phyloP scores from a whole-genome alignment of 345 rosid species.

The Euphorbia pulcherrima region DNA sequence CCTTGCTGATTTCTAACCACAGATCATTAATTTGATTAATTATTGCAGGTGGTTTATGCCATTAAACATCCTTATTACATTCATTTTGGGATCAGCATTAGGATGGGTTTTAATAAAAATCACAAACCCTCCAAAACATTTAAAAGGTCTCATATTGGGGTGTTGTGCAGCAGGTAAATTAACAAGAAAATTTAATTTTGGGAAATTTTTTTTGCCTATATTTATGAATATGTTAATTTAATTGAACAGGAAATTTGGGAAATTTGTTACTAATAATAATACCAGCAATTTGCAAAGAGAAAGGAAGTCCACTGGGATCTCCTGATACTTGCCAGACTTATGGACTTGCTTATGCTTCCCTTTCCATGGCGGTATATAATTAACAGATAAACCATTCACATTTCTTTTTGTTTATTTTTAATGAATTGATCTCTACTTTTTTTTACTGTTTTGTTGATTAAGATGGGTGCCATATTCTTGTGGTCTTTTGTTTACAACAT shows the following conservation, averaged over 20 bases:
- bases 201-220: too few species aligned
- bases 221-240: too few species aligned
- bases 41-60: constrained; percentile 49
- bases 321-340: constrained; percentile 21
- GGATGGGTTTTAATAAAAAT: constrained; percentile 41
- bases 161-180: constrained; percentile 48
- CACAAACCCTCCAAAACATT: constrained; percentile 33
- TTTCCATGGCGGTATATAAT: constrained; percentile 53
- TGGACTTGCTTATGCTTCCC: constrained; percentile 39
- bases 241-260: constrained; percentile 36
- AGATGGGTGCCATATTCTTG: constrained; percentile 37
- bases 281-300: constrained; percentile 41
- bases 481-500: constrained; percentile 42
- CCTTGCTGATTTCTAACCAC: too few species aligned
- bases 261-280: constrained; percentile 37
- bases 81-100: constrained; percentile 32
- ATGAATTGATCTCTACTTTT: background rate
- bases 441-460: constrained; percentile 5
- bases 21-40: background rate
- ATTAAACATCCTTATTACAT: constrained; percentile 31
- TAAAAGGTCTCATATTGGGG: constrained; percentile 43
- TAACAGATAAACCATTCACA: too few species aligned
- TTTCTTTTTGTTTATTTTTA: too few species aligned
- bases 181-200: too few species aligned
- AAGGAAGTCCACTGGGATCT: constrained; percentile 37